Evolutionary conservation across 345 rosid genomes (phyloP).

Genomic region (Euphorbia lathyris): DNA sequence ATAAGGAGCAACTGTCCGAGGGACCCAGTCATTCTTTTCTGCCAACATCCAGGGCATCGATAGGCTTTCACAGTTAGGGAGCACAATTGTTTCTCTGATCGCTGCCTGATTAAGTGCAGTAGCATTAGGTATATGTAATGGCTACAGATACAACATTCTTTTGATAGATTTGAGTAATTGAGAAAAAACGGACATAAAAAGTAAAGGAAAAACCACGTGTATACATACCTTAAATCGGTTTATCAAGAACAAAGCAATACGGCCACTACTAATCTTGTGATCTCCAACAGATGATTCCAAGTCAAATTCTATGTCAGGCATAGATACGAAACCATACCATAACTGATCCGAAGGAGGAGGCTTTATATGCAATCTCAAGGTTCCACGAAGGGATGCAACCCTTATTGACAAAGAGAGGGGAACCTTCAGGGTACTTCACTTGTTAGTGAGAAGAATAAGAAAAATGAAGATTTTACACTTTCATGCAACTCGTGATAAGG

Average conservation of each 20-base stretch:
- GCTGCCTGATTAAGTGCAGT: slow-evolving; percentile 44
- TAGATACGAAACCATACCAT: slow-evolving; percentile 89
- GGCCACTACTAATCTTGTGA: slow-evolving; percentile 68
- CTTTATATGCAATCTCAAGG: slow-evolving; percentile 68
- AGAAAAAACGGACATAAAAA: not conserved
- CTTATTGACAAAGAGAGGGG: slow-evolving; percentile 80
- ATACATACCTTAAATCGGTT: slow-evolving; percentile 71
- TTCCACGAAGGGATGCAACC: slow-evolving; percentile 78
- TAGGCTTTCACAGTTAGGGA: slow-evolving; percentile 80
- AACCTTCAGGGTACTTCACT: slow-evolving; percentile 48
- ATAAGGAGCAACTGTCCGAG: slow-evolving; percentile 71
- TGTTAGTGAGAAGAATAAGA: slow-evolving; percentile 5
- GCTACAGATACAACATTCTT: not conserved
- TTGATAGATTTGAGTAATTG: not conserved
- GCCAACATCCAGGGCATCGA: slow-evolving; percentile 85
- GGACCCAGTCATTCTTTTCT: slow-evolving; percentile 88
- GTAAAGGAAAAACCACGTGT: not conserved
- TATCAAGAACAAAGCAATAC: slow-evolving; percentile 63
- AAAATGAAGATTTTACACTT: not conserved
- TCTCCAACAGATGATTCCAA: slow-evolving; percentile 86
- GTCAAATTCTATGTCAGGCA: slow-evolving; percentile 78
- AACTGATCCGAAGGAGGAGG: slow-evolving; percentile 95
- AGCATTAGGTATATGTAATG: slow-evolving; percentile 3
- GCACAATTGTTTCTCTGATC: slow-evolving; percentile 75
- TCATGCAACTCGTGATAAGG: not conserved